phyloP scores from a whole-genome alignment of 768 basidiomycete genomes.

The Rhizopogon vulgaris region DNA sequence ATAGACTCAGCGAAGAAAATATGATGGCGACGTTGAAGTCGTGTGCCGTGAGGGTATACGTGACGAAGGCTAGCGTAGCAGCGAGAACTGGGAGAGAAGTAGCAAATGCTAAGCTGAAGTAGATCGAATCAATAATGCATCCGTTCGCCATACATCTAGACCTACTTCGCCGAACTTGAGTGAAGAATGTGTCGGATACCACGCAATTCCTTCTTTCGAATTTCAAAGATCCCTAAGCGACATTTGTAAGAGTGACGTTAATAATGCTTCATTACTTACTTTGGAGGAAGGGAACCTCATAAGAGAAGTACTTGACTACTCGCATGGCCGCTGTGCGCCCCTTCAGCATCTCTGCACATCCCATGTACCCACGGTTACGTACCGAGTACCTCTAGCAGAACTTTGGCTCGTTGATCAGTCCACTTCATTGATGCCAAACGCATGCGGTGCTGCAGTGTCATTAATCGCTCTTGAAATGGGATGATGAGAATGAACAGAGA shows the following conservation, averaged over 20 bases:
- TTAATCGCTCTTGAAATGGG: constrained; percentile 58
- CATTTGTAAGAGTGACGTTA: not conserved
- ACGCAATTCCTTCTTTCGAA: constrained; percentile 48
- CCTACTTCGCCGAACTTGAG: constrained; percentile 58
- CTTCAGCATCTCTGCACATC: not conserved
- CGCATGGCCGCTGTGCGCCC: constrained; percentile 47
- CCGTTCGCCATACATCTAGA: not conserved
- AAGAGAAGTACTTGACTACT: constrained; percentile 73
- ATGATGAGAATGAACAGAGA: constrained; percentile 56
- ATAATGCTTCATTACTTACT: constrained; percentile 31
- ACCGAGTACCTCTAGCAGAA: constrained; percentile 61
- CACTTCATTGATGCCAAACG: constrained; percentile 51
- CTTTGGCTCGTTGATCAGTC: constrained; percentile 58
- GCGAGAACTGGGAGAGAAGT: constrained; percentile 59
- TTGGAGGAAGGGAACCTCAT: constrained; percentile 61
- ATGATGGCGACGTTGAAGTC: constrained; percentile 62
- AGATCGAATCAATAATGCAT: not conserved
- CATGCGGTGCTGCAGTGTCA: constrained; percentile 50
- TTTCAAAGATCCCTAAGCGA: constrained; percentile 43
- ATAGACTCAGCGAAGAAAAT: constrained; percentile 59
- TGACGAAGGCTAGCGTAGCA: constrained; percentile 60
- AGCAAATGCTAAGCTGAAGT: constrained; percentile 42
- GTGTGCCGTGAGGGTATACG: constrained; percentile 50
- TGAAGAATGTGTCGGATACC: constrained; percentile 54
- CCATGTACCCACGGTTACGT: constrained; percentile 6